These are phyloP conservation scores for Phytophthora vignae DNA, from an alignment of 352 stramenopile genomes.

Conservation along the genomic window DNA sequence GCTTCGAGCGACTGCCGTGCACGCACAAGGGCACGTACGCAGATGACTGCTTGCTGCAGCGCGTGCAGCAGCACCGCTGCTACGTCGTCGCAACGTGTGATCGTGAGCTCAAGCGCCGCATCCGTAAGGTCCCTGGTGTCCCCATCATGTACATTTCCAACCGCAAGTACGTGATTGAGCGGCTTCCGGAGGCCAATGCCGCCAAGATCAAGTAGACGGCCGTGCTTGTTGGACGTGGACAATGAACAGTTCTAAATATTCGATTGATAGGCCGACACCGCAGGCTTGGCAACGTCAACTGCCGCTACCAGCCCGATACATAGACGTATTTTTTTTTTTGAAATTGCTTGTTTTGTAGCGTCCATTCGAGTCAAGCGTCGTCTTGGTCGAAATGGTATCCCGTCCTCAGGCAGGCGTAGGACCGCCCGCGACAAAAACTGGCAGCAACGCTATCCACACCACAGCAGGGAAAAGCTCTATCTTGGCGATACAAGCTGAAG, in stretches of 20 bases:
- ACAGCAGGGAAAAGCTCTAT: slow-evolving; percentile 9
- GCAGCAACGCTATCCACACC: neutral
- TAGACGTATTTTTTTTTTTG: slow-evolving; percentile 42
- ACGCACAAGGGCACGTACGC: slow-evolving; percentile 99
- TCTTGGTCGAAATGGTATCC: slow-evolving; percentile 18
- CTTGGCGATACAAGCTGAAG: slow-evolving; percentile 24
- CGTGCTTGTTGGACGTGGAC: slow-evolving; percentile 4
- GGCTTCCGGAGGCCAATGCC: slow-evolving; percentile 97
- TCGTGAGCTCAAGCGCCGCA: slow-evolving; percentile 98
- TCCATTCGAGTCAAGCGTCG: slow-evolving; percentile 33
- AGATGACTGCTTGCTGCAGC: slow-evolving; percentile 98
- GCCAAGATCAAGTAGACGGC: slow-evolving; percentile 85
- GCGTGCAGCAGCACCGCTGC: slow-evolving; percentile 95
- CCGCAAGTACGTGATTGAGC: slow-evolving; percentile 99
- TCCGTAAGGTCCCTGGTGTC: slow-evolving; percentile 99
- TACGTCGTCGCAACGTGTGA: slow-evolving; percentile 99
- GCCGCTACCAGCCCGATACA: slow-evolving; percentile 22
- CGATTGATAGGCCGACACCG: slow-evolving; percentile 17
- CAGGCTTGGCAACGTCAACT: slow-evolving; percentile 3
- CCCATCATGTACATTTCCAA: slow-evolving; percentile 99
- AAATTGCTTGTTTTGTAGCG: neutral
- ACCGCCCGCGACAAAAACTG: neutral
- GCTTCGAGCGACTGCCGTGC: slow-evolving; percentile 98
- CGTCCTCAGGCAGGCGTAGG: neutral
- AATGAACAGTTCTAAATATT: slow-evolving; percentile 31